Percentiles rank a stretch among this genome's conserved stretches.
phyloP scores from a whole-genome alignment of 106 monocot genomes.

The Chionographis japonica region DNA sequence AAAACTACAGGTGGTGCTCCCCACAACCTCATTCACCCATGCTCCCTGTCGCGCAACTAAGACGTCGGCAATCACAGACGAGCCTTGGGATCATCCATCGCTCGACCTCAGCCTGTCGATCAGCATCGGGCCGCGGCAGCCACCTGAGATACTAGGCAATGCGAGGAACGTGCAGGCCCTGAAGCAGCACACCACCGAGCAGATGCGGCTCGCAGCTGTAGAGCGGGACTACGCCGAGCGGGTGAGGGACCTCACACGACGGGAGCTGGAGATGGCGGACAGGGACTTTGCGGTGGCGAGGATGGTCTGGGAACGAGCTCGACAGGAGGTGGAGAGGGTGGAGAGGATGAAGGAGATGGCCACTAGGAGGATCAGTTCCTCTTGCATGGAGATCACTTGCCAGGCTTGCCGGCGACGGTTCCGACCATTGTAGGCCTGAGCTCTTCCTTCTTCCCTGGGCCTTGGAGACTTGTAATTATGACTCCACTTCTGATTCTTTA shows the following conservation, averaged over 20 bases:
- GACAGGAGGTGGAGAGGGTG: constrained; percentile 65
- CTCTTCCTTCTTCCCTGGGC: not conserved
- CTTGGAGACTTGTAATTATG: no score
- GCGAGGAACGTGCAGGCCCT: constrained; percentile 27
- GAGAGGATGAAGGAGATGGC: constrained; percentile 75
- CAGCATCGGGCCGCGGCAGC: constrained; percentile 11
- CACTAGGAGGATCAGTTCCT: constrained; percentile 28
- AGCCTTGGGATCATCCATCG: not conserved
- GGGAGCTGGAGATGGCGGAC: constrained; percentile 75
- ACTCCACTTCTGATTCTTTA: no score
- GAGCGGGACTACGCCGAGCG: constrained; percentile 68
- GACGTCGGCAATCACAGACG: not conserved
- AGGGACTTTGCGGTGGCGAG: constrained; percentile 70
- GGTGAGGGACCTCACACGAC: constrained; percentile 58
- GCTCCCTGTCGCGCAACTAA: not conserved
- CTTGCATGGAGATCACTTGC: constrained; percentile 64
- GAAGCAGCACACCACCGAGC: constrained; percentile 54
- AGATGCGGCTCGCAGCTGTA: constrained; percentile 44
- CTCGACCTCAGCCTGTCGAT: constrained; percentile 65
- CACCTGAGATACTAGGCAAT: constrained; percentile 15
- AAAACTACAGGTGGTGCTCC: constrained; percentile 16
- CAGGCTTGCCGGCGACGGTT: constrained; percentile 59
- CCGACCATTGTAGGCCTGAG: constrained; percentile 16
- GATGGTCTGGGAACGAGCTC: constrained; percentile 59
- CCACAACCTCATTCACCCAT: not conserved